A percentile compares a stretch with the other conserved stretches of the same genome.
Evolutionary conservation across 75 land plant genomes (phyloP).

Genomic region (Picea sitchensis): DNA sequence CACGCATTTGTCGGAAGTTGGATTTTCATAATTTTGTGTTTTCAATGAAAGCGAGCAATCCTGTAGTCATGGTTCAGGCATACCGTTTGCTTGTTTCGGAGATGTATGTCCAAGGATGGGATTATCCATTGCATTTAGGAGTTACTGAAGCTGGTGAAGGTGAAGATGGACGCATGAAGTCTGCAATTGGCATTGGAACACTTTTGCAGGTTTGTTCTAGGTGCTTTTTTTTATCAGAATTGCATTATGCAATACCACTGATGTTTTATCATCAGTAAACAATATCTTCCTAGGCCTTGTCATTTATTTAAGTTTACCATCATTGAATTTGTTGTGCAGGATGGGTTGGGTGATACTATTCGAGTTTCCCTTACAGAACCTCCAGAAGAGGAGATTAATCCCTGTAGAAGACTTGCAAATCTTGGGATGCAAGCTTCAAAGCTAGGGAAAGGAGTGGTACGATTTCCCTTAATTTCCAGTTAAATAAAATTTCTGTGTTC

Average conservation of each 20-base stretch:
- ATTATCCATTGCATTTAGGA: constrained; percentile 95
- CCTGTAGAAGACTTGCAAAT: constrained; percentile 88
- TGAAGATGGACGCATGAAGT: constrained; percentile 99
- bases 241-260: neutral
- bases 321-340: constrained; percentile 43
- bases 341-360: constrained; percentile 97
- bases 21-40: constrained; percentile 96
- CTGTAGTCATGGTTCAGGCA: constrained; percentile 97
- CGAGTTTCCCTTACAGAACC: constrained; percentile 97
- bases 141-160: constrained; percentile 99
- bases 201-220: constrained; percentile 71
- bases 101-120: constrained; percentile 97
- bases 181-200: constrained; percentile 98
- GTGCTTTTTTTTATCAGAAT: neutral
- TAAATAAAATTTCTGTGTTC: constrained; percentile 5
- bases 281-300: neutral
- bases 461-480: constrained; percentile 7
- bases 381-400: constrained; percentile 97
- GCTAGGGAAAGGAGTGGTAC: constrained; percentile 85
- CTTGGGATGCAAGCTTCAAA: constrained; percentile 80
- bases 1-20: constrained; percentile 86
- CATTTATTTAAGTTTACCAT: neutral
- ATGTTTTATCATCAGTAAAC: too few relatives aligned
- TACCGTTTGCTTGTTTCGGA: constrained; percentile 94
- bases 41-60: constrained; percentile 99